Evolutionary conservation across 768 basidiomycete genomes (phyloP), one percentile per base, ranked within the genome.

Genomic region (Coprinopsis sp.): DNA sequence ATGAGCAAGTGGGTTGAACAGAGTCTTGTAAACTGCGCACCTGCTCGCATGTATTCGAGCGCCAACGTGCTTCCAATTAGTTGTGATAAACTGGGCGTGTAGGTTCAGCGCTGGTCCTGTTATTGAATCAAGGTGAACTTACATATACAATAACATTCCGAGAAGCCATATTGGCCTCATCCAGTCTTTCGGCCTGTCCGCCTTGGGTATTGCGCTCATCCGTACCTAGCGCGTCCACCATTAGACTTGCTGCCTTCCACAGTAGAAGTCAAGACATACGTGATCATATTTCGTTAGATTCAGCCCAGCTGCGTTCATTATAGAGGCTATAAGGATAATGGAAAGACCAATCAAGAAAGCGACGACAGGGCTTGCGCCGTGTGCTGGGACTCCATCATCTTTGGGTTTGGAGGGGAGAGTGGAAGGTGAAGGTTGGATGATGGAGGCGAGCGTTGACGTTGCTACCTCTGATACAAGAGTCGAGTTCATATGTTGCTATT

Each of bases 81-180:
- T 62, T 93, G 91, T 2, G 88, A 91, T 24, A 92, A 66, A 59
- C 84, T 87, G 29, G 50, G 44, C 21, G 2, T 3, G 6, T n/a
- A 23, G 45, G 49, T 4, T 23, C 42, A 45, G 27, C 57, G 47
- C 39, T n/a, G 44, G 12, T 22, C 18, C 14, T 19, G 23, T 51
- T 14, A 36, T 29, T 43, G 18, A 25, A 37, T 37, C 22, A n/a
- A 19, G 28, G 19, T 12, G 16, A 10, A 67, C 82, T 52, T 51
- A 89, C 88, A 96, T 91, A 65, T 98, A 98, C n/a, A 93, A 76
- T 13, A 86, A 58, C 84, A 96, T 96, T 52, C 93, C 93, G 3
- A 92, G 73, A 5, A 94, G 69, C 92, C 94, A 95, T 55, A 93
- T 65, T 0, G 91, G 88, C 27, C 94, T 77, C 64, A 84, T 66